Evolutionary conservation across 108 stramenopile species (phyloP), one percentile per base, ranked within the genome.

Genomic region (Mayamaea pseudoterrestris): DNA sequence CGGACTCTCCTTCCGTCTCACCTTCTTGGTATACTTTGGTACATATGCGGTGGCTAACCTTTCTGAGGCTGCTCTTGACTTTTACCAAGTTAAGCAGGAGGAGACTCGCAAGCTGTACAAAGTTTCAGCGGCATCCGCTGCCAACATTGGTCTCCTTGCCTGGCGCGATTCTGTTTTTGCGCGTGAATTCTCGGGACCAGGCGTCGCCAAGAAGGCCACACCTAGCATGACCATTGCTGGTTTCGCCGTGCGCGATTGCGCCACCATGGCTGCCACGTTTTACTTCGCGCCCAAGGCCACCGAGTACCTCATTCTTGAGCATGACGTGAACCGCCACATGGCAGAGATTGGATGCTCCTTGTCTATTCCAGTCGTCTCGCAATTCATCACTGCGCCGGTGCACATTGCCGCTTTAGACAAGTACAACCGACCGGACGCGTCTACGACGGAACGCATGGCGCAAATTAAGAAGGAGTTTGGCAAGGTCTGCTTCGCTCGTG

Each of bases 131-230:
- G 36, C 58, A 11, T 21, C 48, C 22, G 60, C 35, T 16, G 60
- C 66, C 47, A 61, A 68, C 46, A 57, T 61, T 46, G 28, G 34
- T 23, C 55, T 68, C 21, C 43, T 68, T 17, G 66, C 60, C 14
- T 68, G 66, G 66, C 43, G 66, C 4, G 66, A 68, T 28, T 61
- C 66, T 20, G 37, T 59, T 1, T 61, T 68, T 50, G 66, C 66
- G 14, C 35, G 52, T 8, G 34, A 28, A 23, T 57, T 57, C 30
- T 21, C 21, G 5, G 14, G 14, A 2, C 27, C 50, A n/a, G 26
- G 14, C 20, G 41, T 40, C 8, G 27, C 46, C 28, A 61, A 61
- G 36, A 29, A 21, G 0, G 3, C 39, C 17, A 53, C 55, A 25
- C 64, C 64, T 9, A 32, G 55, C 32, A 35, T 48, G 8, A 51